These are phyloP conservation scores for Laburnicola sp. DNA, from an alignment of 2,329 filamentous ascomycete genomes.

Conservation along the genomic window DNA sequence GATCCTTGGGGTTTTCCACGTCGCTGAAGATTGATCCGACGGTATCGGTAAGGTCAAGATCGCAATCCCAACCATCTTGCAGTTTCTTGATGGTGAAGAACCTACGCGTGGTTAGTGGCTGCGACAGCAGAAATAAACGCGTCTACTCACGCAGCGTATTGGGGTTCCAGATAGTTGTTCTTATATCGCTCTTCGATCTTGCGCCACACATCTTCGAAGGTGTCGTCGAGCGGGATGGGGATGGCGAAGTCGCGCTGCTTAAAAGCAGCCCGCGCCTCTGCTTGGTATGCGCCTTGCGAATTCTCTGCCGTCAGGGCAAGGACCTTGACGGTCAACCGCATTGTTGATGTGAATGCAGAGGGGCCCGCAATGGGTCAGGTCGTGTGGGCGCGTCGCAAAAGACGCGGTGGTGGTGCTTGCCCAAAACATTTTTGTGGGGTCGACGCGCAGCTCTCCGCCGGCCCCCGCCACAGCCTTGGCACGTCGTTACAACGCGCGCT, in stretches of 20 bases:
- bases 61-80: slow-evolving; percentile 41
- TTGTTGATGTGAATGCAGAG: slow-evolving; percentile 9
- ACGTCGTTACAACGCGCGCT: no score
- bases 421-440: no score
- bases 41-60: slow-evolving; percentile 42
- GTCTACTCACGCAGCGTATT: slow-evolving; percentile 24
- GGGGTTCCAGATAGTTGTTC: slow-evolving; percentile 36
- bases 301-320: slow-evolving; percentile 31
- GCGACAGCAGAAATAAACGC: neutral
- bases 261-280: slow-evolving; percentile 25
- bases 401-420: no score
- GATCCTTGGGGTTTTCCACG: slow-evolving; percentile 29
- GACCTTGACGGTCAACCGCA: slow-evolving; percentile 38
- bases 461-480: neutral
- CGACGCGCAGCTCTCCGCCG: no score
- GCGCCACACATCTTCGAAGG: slow-evolving; percentile 35
- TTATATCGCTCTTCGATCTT: slow-evolving; percentile 40
- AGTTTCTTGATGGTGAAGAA: slow-evolving; percentile 43
- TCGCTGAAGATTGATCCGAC: slow-evolving; percentile 40
- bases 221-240: slow-evolving; percentile 33
- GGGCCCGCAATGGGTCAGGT: neutral
- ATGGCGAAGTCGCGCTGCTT: slow-evolving; percentile 43
- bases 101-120: slow-evolving; percentile 16
- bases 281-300: slow-evolving; percentile 21
- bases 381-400: neutral